Base-by-base conservation (phyloP, 306 rosid species). In the Begonia loranthoides region DNA sequence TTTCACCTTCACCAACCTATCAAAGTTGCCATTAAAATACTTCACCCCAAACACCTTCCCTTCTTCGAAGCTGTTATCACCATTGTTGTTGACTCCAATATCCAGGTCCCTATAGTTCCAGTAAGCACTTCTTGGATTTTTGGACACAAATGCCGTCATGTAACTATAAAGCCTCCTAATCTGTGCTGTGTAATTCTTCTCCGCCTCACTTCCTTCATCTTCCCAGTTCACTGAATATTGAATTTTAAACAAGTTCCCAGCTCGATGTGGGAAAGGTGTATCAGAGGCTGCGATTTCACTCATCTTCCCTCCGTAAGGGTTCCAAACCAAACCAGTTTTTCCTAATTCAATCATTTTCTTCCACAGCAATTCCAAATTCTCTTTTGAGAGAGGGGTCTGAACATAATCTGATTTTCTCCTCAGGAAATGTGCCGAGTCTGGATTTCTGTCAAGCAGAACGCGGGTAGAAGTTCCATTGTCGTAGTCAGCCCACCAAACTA, bases 231-330 rank as follows among this genome's bases (percentile, higher is more conserved):
- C 60, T 1, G 58, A 54, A 12, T 64, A 64, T 3, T 64, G 69
- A 28, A 64, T 64, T 16, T 58, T 58, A 50, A 51, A 46, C 1
- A 58, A 13, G 45, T 58, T 58, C 17, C 63, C 63, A 46, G 63
- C 63, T 36, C 63, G 36, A 22, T 58, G 63, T 1, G 63, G 63
- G 9, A 58, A 58, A 15, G 63, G 63, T 12, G 63, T 58, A 15
- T 49, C 62, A 15, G 63, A 58, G 38, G 55, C n/a, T 10, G 63
- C 17, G 4, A 58, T 58, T n/a, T 58, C 61, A 1, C 24, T 59
- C 69, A 81, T 77, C 66, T 57, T 75, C 64, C 89, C 89, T 36
- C 89, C 84, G 46, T 81, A 81, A 14, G 89, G 84, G 49, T 81
- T 68, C 58, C 74, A 71, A 12, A 54, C 62, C 19, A 81, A 48